Evolutionary conservation across 768 basidiomycete genomes (phyloP).

Genomic region (Collybiopsis luxurians): DNA sequence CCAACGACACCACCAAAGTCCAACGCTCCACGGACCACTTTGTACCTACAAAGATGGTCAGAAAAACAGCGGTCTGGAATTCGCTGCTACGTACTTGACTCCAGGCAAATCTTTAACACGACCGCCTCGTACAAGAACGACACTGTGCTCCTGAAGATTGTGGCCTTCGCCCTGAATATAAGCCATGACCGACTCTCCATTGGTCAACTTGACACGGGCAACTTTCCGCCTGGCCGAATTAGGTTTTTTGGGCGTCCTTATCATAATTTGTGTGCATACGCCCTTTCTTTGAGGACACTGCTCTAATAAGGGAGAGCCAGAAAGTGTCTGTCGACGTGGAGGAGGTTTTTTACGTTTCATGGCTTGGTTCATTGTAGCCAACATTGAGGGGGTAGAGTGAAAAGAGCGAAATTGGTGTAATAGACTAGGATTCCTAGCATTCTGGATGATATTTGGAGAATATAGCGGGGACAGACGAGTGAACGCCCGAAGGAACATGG

Average conservation of each 20-base stretch:
- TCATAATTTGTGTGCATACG: slow-evolving; percentile 80
- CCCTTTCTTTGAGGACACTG: slow-evolving; percentile 86
- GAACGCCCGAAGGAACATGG: slow-evolving; percentile 1
- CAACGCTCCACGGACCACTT: slow-evolving; percentile 87
- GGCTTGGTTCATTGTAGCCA: slow-evolving; percentile 83
- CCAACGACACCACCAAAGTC: slow-evolving; percentile 92
- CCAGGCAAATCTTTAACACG: slow-evolving; percentile 97
- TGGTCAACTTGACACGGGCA: slow-evolving; percentile 87
- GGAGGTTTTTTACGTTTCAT: slow-evolving; percentile 71
- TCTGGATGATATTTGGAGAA: neutral
- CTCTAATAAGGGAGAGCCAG: slow-evolving; percentile 80
- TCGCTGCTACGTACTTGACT: slow-evolving; percentile 64
- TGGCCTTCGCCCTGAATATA: slow-evolving; percentile 98
- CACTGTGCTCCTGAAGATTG: slow-evolving; percentile 96
- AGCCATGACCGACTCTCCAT: slow-evolving; percentile 85
- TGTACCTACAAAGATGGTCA: slow-evolving; percentile 61
- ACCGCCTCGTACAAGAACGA: slow-evolving; percentile 92
- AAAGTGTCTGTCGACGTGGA: slow-evolving; percentile 40
- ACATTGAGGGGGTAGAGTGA: slow-evolving; percentile 56
- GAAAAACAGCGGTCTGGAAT: neutral
- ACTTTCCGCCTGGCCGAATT: slow-evolving; percentile 99
- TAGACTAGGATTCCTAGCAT: neutral
- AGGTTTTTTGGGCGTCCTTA: slow-evolving; percentile 91
- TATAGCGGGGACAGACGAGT: neutral
- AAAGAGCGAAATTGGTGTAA: slow-evolving; percentile 46